A percentile compares a stretch with the other conserved stretches of the same genome.
phyloP scores from a whole-genome alignment of 257 asterid genomes.

The Petunia secreta region DNA sequence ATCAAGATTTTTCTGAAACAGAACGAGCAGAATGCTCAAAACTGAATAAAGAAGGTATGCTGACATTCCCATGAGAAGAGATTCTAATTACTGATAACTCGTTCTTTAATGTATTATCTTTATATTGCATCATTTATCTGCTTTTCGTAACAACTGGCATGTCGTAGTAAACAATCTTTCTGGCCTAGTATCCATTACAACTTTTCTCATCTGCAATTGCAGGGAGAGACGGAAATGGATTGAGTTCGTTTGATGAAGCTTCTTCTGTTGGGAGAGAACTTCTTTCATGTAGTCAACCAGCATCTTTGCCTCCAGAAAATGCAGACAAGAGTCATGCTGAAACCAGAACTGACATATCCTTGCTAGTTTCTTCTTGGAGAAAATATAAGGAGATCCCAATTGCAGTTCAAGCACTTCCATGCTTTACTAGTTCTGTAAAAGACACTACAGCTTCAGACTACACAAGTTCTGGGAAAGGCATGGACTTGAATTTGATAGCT shows the following conservation, averaged over 20 bases:
- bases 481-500: conserved; percentile 58
- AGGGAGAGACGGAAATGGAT: conserved; percentile 27
- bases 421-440: conserved; percentile 32
- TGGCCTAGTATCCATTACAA: not conserved
- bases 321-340: conserved; percentile 18
- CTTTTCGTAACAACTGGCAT: not conserved
- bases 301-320: conserved; percentile 18
- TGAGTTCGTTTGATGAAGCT: conserved; percentile 17
- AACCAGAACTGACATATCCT: conserved; percentile 25
- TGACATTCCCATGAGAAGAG: conserved; percentile 23
- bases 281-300: conserved; percentile 17
- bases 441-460: conserved; percentile 33
- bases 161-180: not conserved
- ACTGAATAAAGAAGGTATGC: conserved; percentile 23
- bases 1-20: conserved; percentile 27
- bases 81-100: conserved; percentile 16
- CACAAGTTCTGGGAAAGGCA: conserved; percentile 29
- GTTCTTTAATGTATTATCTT: not conserved
- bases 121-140: not conserved
- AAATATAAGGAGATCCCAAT: conserved; percentile 22
- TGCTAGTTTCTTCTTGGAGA: conserved; percentile 27
- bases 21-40: conserved; percentile 31
- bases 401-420: conserved; percentile 37
- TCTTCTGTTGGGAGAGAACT: not conserved
- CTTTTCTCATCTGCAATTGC: conserved; percentile 13